Conservation (phyloP, 2,329 filamentous ascomycete species). For the Tolypocladium endophyticum region DNA sequence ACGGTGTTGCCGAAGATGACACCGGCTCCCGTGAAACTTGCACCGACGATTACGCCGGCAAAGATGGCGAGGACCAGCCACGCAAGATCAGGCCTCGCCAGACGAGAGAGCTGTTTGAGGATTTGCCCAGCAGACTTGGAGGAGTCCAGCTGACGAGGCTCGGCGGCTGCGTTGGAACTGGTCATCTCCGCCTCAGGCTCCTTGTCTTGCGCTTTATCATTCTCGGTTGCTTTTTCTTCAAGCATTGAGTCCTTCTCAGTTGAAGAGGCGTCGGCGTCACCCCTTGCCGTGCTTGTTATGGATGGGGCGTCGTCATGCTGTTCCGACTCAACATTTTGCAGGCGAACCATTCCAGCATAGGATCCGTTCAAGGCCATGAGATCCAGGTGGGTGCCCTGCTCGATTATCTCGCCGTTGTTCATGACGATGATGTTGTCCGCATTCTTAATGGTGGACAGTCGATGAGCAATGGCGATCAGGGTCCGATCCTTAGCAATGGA, state of each 20-base stretch:
- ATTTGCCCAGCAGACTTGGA: slow-evolving; percentile 28
- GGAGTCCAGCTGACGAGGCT: slow-evolving; percentile 21
- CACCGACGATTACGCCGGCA: slow-evolving; percentile 43
- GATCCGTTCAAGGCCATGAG: slow-evolving; percentile 40
- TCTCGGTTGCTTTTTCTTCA: slow-evolving; percentile 17
- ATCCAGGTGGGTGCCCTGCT: slow-evolving; percentile 53
- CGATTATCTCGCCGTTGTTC: slow-evolving; percentile 46
- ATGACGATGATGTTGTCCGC: slow-evolving; percentile 61
- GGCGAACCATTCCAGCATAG: slow-evolving; percentile 41
- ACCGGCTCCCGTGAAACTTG: slow-evolving; percentile 41
- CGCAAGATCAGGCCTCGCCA: slow-evolving; percentile 27
- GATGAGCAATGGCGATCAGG: slow-evolving; percentile 55
- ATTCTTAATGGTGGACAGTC: slow-evolving; percentile 49
- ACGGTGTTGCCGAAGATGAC: slow-evolving; percentile 36
- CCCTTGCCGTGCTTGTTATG: slow-evolving; percentile 17
- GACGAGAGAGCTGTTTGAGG: slow-evolving; percentile 23
- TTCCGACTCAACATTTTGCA: slow-evolving; percentile 26
- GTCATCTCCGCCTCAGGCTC: slow-evolving; percentile 20
- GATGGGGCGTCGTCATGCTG: slow-evolving; percentile 18
- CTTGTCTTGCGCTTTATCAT: slow-evolving; percentile 28
- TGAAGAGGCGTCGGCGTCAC: slow-evolving; percentile 28
- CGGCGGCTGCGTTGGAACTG: slow-evolving; percentile 3
- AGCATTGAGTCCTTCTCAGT: slow-evolving; percentile 27
- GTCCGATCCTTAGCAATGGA: slow-evolving; percentile 42
- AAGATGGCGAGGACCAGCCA: slow-evolving; percentile 29